Evolutionary conservation across 1,139 yeast genomes (phyloP).

Genomic region (Protomyces arabidopsidicola): DNA sequence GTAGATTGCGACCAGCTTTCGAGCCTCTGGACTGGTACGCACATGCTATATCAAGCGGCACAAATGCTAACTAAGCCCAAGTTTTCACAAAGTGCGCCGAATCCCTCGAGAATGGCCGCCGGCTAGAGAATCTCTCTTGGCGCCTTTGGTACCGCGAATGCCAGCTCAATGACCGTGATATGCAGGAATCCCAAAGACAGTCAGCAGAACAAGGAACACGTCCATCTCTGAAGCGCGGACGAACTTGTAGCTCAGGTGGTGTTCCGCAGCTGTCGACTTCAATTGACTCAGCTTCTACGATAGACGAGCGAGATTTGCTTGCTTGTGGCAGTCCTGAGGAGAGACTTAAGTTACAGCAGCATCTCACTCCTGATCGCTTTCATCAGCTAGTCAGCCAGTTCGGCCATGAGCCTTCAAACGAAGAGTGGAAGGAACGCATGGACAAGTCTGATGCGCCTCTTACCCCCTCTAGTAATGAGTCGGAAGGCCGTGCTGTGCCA

Average conservation of each 20-base stretch:
- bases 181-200: neutral
- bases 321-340: neutral
- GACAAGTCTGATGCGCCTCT: neutral
- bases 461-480: neutral
- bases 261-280: constrained; percentile 31
- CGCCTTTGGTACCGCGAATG: constrained; percentile 52
- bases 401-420: constrained; percentile 9
- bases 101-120: constrained; percentile 50
- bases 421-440: constrained; percentile 7
- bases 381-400: constrained; percentile 20
- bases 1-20: constrained; percentile 34
- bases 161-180: constrained; percentile 32
- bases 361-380: constrained; percentile 21
- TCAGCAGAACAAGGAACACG: neutral
- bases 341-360: neutral
- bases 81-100: constrained; percentile 54
- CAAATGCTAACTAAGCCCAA: neutral
- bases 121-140: constrained; percentile 58
- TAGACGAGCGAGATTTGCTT: neutral
- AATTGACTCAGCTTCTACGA: constrained; percentile 30
- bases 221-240: neutral
- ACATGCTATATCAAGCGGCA: neutral
- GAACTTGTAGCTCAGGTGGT: neutral
- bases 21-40: constrained; percentile 34
- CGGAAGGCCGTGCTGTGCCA: neutral